These are phyloP conservation scores for Uronychia setigera DNA, from an alignment of 73 alveolate species.

Conservation along the genomic window DNA sequence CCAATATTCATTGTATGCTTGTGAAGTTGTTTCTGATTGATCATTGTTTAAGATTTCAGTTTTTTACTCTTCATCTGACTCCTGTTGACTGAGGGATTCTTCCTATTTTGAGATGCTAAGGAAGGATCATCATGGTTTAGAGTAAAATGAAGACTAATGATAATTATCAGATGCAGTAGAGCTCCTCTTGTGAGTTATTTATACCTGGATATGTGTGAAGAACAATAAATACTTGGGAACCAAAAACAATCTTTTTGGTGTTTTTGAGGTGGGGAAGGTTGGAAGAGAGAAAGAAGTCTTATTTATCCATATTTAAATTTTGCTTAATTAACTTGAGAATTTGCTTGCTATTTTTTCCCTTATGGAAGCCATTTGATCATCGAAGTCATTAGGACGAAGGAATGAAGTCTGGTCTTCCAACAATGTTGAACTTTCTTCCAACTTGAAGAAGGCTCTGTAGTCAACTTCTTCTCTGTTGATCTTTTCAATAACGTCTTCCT, in stretches of 20 bases:
- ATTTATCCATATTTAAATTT: not conserved
- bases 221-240: too few relatives aligned
- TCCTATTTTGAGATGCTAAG: too few relatives aligned
- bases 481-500: constrained; percentile 3
- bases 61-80: too few relatives aligned
- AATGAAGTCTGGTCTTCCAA: not conserved
- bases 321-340: not conserved
- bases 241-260: not conserved
- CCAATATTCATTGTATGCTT: not conserved
- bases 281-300: not conserved
- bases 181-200: too few relatives aligned
- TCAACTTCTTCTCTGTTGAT: constrained; percentile 9
- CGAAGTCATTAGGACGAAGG: not conserved
- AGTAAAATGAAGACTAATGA: too few relatives aligned
- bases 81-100: too few relatives aligned
- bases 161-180: too few relatives aligned
- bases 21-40: not conserved
- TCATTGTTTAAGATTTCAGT: too few relatives aligned
- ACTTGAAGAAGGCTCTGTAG: constrained; percentile 5
- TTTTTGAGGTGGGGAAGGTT: not conserved
- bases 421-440: not conserved
- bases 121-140: too few relatives aligned
- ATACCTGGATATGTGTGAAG: too few relatives aligned
- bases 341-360: not conserved
- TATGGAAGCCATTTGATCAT: not conserved